Evolutionary conservation across 306 rosid species (phyloP), one percentile per base, ranked within the genome.

Genomic region (Styphnolobium japonicum): DNA sequence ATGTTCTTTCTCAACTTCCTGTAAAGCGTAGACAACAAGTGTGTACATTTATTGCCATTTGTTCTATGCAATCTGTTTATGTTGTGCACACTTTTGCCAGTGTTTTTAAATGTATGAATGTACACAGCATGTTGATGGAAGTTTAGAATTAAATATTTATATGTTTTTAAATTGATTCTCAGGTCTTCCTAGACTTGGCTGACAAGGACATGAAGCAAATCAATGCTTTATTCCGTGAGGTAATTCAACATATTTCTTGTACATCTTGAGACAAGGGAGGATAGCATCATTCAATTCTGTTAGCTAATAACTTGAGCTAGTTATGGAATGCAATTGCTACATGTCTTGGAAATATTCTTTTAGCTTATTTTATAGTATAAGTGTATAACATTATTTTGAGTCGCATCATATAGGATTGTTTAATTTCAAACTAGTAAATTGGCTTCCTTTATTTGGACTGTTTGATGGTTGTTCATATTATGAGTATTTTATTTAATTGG

Each of bases 21-120:
- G 85, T 84, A 63, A 94, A 94, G 88, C 98, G 98, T 40, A 92
- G 98, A 87, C 98, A 95, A 81, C 98, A 95, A 88, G 98, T 85
- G 60, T 33, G 85, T 71, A 56, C 31, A 71, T 22, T 76, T 57
- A 70, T 78, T 7, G 4, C 58, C 56, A 12, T 79, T 57, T 71
- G 33, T 79, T 77, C 67, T 63, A 15, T 76, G 67, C 74, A 46
- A 55, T 53, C 62, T 65, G 5, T 70, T 42, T 72, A 43, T 39
- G 56, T 71, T 31, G 40, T 76, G 74, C 39, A 3, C 31, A 2
- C 64, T 70, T 71, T 57, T 79, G 72, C 37, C 39, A 3, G 4
- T 42, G 33, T 37, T 75, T 81, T 52, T 27, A 67, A 68, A 33
- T 10, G 42, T 61, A 10, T 67, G 27, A 37, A 51, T 22, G 51